Evolutionary conservation across 2,329 filamentous ascomycete species (phyloP).

Genomic region (Diaporthe sp.): DNA sequence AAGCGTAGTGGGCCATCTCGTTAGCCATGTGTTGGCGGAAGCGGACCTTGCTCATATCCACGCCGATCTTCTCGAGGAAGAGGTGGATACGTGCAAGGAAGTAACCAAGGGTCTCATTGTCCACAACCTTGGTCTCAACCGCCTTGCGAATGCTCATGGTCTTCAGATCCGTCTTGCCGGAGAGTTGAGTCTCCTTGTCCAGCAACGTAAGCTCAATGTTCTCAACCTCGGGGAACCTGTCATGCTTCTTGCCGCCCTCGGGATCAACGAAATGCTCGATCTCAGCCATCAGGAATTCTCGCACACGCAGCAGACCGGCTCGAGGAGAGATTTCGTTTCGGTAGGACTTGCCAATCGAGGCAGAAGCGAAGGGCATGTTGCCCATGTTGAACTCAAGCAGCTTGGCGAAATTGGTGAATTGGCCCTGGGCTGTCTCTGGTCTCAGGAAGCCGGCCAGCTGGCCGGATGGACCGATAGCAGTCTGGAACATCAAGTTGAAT

Average conservation of each 20-base stretch:
- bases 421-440: conserved; percentile 96
- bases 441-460: conserved; percentile 88
- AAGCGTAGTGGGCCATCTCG: conserved; percentile 88
- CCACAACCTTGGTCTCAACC: conserved; percentile 84
- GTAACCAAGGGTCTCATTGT: conserved; percentile 98
- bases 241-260: conserved; percentile 92
- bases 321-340: conserved; percentile 97
- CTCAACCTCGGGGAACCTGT: conserved; percentile 87
- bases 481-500: conserved; percentile 99
- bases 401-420: conserved; percentile 97
- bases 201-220: conserved; percentile 87
- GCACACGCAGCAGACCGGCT: conserved; percentile 89
- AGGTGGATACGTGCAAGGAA: conserved; percentile 94
- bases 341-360: conserved; percentile 97
- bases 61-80: conserved; percentile 89
- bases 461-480: conserved; percentile 91
- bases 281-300: conserved; percentile 98
- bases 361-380: conserved; percentile 96
- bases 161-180: conserved; percentile 82
- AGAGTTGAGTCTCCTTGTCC: conserved; percentile 85
- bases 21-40: conserved; percentile 96
- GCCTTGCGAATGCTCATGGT: conserved; percentile 87
- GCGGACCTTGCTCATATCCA: conserved; percentile 88
- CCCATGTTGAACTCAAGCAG: conserved; percentile 96
- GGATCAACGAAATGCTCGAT: conserved; percentile 99